A percentile compares a stretch with the other conserved stretches of the same genome.
Conservation (phyloP, 2,329 filamentous ascomycete genomes). For the Alternaria burnsii region DNA sequence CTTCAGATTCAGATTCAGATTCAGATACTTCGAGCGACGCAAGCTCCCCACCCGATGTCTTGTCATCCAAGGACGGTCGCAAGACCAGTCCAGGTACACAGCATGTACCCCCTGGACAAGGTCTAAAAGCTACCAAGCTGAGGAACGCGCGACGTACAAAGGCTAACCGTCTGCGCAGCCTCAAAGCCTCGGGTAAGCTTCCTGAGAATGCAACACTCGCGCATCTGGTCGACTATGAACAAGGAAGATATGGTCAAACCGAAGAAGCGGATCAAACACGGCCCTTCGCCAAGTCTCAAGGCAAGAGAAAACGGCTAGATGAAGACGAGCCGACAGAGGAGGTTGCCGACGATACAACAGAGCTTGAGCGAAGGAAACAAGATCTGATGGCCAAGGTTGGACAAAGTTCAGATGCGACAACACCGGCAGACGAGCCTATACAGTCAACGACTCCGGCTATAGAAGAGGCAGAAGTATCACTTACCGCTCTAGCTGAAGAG, state of each 20-base stretch:
- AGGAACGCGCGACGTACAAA: constrained; percentile 65
- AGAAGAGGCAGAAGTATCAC: neutral
- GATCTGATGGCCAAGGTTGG: constrained; percentile 35
- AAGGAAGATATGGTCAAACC: constrained; percentile 28
- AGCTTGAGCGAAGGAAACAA: constrained; percentile 33
- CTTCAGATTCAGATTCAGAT: constrained; percentile 26
- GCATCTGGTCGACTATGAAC: constrained; percentile 60
- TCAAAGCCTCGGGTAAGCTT: constrained; percentile 64
- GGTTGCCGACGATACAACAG: constrained; percentile 18
- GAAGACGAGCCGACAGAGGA: constrained; percentile 24
- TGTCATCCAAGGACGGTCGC: constrained; percentile 29
- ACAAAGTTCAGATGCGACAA: neutral
- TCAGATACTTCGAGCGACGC: constrained; percentile 47
- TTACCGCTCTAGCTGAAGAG: constrained; percentile 6
- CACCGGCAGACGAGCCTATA: constrained; percentile 8
- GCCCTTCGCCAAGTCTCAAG: constrained; percentile 18
- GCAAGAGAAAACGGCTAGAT: constrained; percentile 38
- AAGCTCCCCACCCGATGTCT: constrained; percentile 33
- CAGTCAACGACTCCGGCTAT: neutral
- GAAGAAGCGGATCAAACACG: constrained; percentile 1
- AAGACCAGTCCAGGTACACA: constrained; percentile 5
- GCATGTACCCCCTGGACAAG: constrained; percentile 57
- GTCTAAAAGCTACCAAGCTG: constrained; percentile 60
- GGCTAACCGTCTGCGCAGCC: constrained; percentile 58
- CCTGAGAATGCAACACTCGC: constrained; percentile 60